Evolutionary conservation across 129 eudicot species (phyloP), one percentile per base, ranked within the genome.

Genomic region (Pulicaria dysenterica): DNA sequence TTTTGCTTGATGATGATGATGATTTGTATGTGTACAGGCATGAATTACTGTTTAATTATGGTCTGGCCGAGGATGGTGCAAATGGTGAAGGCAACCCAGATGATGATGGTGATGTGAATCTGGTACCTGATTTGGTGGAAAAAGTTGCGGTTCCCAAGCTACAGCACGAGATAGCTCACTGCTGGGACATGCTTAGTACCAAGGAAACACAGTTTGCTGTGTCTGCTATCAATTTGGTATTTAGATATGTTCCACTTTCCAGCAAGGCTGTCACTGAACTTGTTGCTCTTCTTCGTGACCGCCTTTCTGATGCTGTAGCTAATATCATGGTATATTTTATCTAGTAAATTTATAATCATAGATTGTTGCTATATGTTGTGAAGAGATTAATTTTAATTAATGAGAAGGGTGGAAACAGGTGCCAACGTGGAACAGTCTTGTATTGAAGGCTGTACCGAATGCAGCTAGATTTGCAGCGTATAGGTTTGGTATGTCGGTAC

Each of bases 111-210:
- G 96, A 85, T 79, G 87, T 78, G 34, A 82, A 94, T 79, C 88
- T 94, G 5, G 77, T 94, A 71, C 99, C 99, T 42, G 85, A 87
- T 79, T 63, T 94, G 72, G 96, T 94, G 73, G 97, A 86, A 56
- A 90, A 86, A 83, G 82, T 90, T 77, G 97, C 99, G 3, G 53
- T 94, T 83, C 99, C 99, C 47, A 85, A 90, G 56, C 70, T 94
- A 67, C 93, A 79, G 63, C 89, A 90, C 34, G 94, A 86, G 67
- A 76, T 94, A 73, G 83, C 83, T 71, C 77, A 72, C 42, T 90
- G 99, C 66, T 94, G 99, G 99, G 97, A 94, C 69, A 73, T 84
- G 71, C 83, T 95, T 75, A 95, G 99, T 55, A 83, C 91, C 31
- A 89, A 85, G 66, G 97, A 94, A 85, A 90, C 99, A 31, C 76